Conservation (phyloP, 306 rosid species). For the Sindora glabra region DNA sequence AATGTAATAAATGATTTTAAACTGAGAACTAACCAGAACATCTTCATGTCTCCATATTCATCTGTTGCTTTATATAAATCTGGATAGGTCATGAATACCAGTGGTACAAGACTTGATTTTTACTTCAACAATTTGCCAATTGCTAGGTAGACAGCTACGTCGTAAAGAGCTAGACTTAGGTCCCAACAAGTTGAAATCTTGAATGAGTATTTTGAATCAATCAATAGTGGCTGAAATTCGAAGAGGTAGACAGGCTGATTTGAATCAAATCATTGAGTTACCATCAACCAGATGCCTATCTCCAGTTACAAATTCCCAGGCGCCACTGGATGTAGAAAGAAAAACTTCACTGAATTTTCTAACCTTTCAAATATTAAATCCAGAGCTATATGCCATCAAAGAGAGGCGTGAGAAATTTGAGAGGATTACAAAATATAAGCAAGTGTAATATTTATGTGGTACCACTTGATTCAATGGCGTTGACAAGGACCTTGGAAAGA, state of each 20-base stretch:
- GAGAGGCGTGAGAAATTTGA: conserved; percentile 5
- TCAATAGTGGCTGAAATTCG: not conserved
- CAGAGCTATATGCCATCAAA: conserved; percentile 2
- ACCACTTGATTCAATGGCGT: conserved; percentile 45
- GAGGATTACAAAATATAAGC: conserved; percentile 16
- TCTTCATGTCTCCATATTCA: conserved; percentile 1
- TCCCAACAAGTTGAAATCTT: conserved; percentile 1
- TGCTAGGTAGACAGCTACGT: conserved; percentile 3
- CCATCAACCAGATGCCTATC: too few relatives aligned
- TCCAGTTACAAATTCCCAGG: conserved; percentile 11
- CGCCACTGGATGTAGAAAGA: conserved; percentile 15
- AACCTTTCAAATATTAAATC: not conserved
- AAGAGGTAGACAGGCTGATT: not conserved
- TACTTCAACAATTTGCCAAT: conserved; percentile 9
- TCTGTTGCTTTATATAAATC: not conserved
- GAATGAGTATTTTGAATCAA: conserved; percentile 6
- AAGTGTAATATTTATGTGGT: conserved; percentile 22
- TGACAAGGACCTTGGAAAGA: conserved; percentile 56
- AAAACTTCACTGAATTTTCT: conserved; percentile 13
- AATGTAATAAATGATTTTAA: not conserved
- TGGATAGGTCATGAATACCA: conserved; percentile 11
- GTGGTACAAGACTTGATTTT: conserved; percentile 15
- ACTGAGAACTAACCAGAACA: conserved; percentile 12
- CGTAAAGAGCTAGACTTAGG: not conserved
- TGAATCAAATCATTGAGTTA: conserved; percentile 8